Evolutionary conservation across 805 yeast species (phyloP).

Genomic region (Debaryomyces hansenii): DNA sequence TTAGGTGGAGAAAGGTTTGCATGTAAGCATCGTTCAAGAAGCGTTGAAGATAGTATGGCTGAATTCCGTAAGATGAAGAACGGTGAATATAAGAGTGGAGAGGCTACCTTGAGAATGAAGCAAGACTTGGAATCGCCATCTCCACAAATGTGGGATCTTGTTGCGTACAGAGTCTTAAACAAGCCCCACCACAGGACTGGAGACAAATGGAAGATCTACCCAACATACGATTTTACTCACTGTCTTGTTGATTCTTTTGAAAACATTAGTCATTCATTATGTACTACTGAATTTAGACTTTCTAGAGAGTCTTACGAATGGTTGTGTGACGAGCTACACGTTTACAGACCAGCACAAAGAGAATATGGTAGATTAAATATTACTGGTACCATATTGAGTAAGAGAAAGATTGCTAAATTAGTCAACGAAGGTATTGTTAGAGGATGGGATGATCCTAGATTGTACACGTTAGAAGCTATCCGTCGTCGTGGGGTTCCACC

Average conservation of each 20-base stretch:
- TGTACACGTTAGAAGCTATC: constrained; percentile 90
- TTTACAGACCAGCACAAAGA: constrained; percentile 97
- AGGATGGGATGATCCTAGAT: constrained; percentile 98
- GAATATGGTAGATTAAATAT: constrained; percentile 96
- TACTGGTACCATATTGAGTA: constrained; percentile 91
- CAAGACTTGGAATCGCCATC: constrained; percentile 87
- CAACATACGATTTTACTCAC: constrained; percentile 98
- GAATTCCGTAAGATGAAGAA: constrained; percentile 92
- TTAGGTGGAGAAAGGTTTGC: constrained; percentile 91
- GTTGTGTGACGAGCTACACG: constrained; percentile 94
- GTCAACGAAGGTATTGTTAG: constrained; percentile 81
- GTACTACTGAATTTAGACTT: constrained; percentile 92
- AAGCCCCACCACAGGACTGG: constrained; percentile 97
- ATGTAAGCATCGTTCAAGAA: constrained; percentile 70
- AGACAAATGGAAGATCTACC: constrained; percentile 94
- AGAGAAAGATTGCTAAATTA: constrained; percentile 92
- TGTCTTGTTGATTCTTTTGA: constrained; percentile 98
- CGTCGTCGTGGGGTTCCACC: constrained; percentile 99
- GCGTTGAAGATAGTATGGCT: constrained; percentile 69
- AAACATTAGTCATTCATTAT: constrained; percentile 91
- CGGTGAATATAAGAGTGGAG: constrained; percentile 85
- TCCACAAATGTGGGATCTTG: constrained; percentile 99
- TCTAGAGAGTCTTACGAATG: constrained; percentile 97
- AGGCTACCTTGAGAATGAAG: constrained; percentile 95
- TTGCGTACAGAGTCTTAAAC: constrained; percentile 91